Evolutionary conservation across 805 yeast genomes (phyloP).

Genomic region (Candida oleophila): DNA sequence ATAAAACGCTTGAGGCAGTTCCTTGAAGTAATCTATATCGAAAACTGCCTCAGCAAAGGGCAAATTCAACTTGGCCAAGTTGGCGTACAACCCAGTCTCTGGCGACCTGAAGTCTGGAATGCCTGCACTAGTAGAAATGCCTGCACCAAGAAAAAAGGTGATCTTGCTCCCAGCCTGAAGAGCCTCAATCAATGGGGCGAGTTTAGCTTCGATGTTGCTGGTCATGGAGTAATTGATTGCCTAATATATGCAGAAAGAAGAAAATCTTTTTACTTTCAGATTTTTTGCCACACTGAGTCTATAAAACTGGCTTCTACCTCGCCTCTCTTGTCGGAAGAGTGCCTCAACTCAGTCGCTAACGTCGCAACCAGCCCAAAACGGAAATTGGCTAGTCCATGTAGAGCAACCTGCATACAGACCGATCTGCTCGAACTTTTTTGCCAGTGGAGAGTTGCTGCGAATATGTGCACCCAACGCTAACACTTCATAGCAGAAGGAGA

Average conservation of each 20-base stretch:
- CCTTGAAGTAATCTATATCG: constrained; percentile 76
- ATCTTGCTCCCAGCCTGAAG: constrained; percentile 42
- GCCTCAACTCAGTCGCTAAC: no score
- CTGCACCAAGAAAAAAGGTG: constrained; percentile 85
- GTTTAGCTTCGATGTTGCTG: not conserved
- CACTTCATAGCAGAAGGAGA: not conserved
- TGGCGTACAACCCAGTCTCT: constrained; percentile 82
- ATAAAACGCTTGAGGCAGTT: constrained; percentile 82
- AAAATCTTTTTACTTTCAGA: no score
- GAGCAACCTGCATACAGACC: not conserved
- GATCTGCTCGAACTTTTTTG: not conserved
- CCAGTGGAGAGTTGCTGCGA: not conserved
- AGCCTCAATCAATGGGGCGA: constrained; percentile 30
- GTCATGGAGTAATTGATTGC: no score
- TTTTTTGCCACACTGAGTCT: no score
- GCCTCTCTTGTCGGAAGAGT: no score
- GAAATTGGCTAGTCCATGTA: no score
- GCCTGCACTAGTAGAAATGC: constrained; percentile 89
- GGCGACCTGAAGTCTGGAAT: constrained; percentile 96
- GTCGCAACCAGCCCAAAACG: no score
- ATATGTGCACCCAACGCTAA: not conserved
- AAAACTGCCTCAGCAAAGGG: constrained; percentile 97
- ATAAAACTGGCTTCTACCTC: no score
- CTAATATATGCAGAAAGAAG: no score
- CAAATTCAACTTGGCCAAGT: constrained; percentile 65